Conservation (phyloP, 495 filamentous ascomycete genomes). For the Xanthoparmelia taractica region DNA sequence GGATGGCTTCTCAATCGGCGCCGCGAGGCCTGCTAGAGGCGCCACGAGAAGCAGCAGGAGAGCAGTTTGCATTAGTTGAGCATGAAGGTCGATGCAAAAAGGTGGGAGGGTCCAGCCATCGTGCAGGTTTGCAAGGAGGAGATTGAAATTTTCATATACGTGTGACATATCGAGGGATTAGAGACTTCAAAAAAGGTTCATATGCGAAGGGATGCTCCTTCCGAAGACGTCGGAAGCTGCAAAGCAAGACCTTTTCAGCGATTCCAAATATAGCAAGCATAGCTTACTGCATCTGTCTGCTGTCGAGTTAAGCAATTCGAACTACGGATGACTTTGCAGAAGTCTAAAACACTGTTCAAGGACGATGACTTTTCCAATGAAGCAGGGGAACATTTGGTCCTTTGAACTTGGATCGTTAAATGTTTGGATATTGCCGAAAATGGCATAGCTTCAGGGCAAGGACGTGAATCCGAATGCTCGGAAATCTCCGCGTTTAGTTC, state of each 20-base stretch:
- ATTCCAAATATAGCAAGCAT: not conserved
- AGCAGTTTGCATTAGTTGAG: slow-evolving; percentile 8
- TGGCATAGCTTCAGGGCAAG: not conserved
- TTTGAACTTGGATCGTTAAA: not conserved
- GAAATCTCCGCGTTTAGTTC: not conserved
- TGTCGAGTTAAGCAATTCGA: too few species aligned
- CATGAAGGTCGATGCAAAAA: not conserved
- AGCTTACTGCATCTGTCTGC: not conserved
- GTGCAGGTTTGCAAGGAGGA: not conserved
- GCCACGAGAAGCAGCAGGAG: slow-evolving; percentile 12
- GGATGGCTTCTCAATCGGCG: slow-evolving; percentile 10
- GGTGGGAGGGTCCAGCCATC: slow-evolving; percentile 2
- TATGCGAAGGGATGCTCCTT: not conserved
- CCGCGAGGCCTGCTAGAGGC: slow-evolving; percentile 16
- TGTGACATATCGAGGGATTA: not conserved
- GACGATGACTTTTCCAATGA: not conserved
- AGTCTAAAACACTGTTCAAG: too few species aligned
- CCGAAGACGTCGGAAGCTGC: not conserved
- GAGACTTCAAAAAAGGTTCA: not conserved
- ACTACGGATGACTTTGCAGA: too few species aligned
- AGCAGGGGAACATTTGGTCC: not conserved
- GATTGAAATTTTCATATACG: not conserved
- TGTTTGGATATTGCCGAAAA: not conserved
- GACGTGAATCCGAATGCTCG: not conserved
- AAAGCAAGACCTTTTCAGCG: not conserved